A percentile compares a stretch with the other conserved stretches of the same genome.
Conservation (phyloP, 306 rosid species). For the Fagus crenata region DNA sequence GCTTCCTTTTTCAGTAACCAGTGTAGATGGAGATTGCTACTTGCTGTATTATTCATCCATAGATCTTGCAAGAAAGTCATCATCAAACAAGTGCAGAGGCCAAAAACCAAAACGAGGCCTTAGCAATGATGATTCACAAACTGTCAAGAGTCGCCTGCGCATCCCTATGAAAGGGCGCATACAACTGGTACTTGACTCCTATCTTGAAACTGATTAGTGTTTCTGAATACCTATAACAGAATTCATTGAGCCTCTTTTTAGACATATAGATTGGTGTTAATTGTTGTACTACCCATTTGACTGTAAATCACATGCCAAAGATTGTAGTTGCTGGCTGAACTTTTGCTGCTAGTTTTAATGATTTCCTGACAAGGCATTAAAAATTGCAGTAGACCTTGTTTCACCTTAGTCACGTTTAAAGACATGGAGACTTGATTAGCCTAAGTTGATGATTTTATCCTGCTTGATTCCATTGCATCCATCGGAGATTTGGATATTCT, state of each 20-base stretch:
- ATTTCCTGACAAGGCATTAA: background rate
- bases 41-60: conserved; percentile 83
- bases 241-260: conserved; percentile 19
- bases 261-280: conserved; percentile 4
- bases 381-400: conserved; percentile 1
- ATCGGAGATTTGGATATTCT: background rate
- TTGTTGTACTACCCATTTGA: background rate
- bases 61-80: conserved; percentile 61
- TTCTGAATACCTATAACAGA: conserved; percentile 21
- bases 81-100: conserved; percentile 52
- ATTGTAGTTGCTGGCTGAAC: background rate
- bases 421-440: conserved; percentile 18
- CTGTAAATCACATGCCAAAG: background rate
- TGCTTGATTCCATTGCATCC: conserved; percentile 7
- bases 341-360: background rate
- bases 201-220: conserved; percentile 24
- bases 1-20: conserved; percentile 93
- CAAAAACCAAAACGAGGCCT: conserved; percentile 56
- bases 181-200: conserved; percentile 65
- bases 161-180: conserved; percentile 93
- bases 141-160: conserved; percentile 72
- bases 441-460: conserved; percentile 14
- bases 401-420: conserved; percentile 7
- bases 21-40: conserved; percentile 85
- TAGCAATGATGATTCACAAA: conserved; percentile 66